Evolutionary conservation across 2,329 filamentous ascomycete species (phyloP).

Genomic region (Teratosphaeriaceae sp.): DNA sequence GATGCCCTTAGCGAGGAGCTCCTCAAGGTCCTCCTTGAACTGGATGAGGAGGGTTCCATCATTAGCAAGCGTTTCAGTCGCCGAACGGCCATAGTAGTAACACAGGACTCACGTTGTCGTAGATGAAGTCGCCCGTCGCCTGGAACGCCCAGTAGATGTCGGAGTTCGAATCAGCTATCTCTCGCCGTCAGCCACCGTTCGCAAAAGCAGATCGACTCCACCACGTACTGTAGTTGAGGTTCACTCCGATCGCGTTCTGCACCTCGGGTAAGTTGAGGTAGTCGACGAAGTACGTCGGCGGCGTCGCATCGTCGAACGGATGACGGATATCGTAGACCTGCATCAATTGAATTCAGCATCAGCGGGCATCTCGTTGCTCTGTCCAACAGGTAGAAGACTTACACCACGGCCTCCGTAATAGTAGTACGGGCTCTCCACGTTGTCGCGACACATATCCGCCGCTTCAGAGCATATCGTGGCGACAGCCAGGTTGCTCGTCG

Average conservation of each 20-base stretch:
- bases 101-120: too few relatives aligned
- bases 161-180: background rate
- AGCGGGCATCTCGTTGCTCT: too few relatives aligned
- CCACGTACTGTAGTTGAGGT: constrained; percentile 12
- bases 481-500: constrained; percentile 22
- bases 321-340: constrained; percentile 47
- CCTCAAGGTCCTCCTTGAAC: constrained; percentile 38
- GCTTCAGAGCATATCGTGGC: constrained; percentile 48
- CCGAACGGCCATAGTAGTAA: background rate
- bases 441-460: constrained; percentile 47
- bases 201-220: too few relatives aligned
- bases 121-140: constrained; percentile 27
- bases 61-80: background rate
- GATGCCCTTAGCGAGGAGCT: constrained; percentile 34
- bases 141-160: constrained; percentile 11
- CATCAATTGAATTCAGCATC: too few relatives aligned
- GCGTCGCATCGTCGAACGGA: constrained; percentile 49
- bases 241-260: constrained; percentile 51
- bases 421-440: constrained; percentile 54
- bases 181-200: too few relatives aligned
- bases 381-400: too few relatives aligned
- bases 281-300: constrained; percentile 53
- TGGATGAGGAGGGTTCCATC: constrained; percentile 29
- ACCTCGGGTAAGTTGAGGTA: constrained; percentile 58
- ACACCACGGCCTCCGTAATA: constrained; percentile 46